Evolutionary conservation across 805 yeast genomes (phyloP), one percentile per base, ranked within the genome.

Genomic region (Starmera amethionina): DNA sequence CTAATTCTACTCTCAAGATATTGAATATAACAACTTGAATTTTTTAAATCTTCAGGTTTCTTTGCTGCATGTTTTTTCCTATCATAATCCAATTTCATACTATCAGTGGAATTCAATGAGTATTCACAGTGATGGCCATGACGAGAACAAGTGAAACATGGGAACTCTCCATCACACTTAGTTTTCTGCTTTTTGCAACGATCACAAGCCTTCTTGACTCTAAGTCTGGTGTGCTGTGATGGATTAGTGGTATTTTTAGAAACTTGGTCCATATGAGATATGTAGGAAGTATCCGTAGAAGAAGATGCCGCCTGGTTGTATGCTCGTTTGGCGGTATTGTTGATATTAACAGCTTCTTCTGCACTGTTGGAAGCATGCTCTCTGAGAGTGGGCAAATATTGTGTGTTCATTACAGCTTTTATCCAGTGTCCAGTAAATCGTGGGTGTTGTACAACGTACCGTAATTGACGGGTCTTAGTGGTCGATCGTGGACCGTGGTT

Each of bases 181-280:
- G 73, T 72, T 54, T 77, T 75, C 44, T 72, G 76, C 31, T 62
- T 57, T 41, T 77, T 61, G 52, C 82, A 77, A 18, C 76, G 59
- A 40, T 69, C 73, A 46, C 82, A 77, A 1, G 82, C 82, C 45
- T 64, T 68, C 40, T 63, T 59, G 9, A 73, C 79, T 35, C 77
- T 53, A 12, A 40, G 19, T 9, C 38, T 14, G 8, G 8, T 18
- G 34, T 22, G 27, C 9, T 22, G 27, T 6, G 27, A 22, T 4
- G 27, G 27, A 22, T 22, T 22, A 8, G 9, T 8, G 2, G 27
- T 22, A 8, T 5, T 22, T 22, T 6, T 22, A 22, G 27, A 22
- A 6, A 6, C 3, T 22, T 6, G 9, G 9, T 22, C 27, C 27
- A 22, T 6, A 22, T 6, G 27, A 22, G 27, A 6, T 3, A 8